Evolutionary conservation across 768 basidiomycete genomes (phyloP).

Genomic region (Tricholoma terreum): DNA sequence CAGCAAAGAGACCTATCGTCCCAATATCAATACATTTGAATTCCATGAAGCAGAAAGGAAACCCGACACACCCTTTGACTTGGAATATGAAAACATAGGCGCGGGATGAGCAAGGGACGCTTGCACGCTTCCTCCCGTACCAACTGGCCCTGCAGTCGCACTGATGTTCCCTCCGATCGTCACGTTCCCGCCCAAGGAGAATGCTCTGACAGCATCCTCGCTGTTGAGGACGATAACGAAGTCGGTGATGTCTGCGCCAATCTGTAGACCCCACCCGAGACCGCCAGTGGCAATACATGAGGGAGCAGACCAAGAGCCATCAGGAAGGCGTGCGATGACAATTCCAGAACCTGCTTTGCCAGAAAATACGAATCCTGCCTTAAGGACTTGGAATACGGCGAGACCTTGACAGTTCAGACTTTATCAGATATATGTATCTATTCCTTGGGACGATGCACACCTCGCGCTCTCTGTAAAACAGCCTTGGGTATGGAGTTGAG

Average conservation of each 20-base stretch:
- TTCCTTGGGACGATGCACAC: conserved; percentile 35
- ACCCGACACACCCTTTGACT: conserved; percentile 74
- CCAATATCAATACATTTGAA: conserved; percentile 1
- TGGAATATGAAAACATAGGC: conserved; percentile 96
- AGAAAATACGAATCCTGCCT: conserved; percentile 93
- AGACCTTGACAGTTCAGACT: conserved; percentile 53
- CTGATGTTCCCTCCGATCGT: conserved; percentile 90
- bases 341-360: conserved; percentile 93
- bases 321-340: conserved; percentile 88
- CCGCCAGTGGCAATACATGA: conserved; percentile 97
- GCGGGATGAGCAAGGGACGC: conserved; percentile 88
- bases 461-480: conserved; percentile 85
- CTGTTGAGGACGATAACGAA: conserved; percentile 97
- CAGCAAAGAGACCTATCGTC: conserved; percentile 82
- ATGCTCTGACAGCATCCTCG: conserved; percentile 93
- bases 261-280: conserved; percentile 92
- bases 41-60: background rate
- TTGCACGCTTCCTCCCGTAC: conserved; percentile 89
- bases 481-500: conserved; percentile 93
- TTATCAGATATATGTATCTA: background rate
- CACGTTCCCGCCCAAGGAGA: conserved; percentile 93
- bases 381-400: conserved; percentile 91
- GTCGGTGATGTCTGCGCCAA: conserved; percentile 92
- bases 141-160: conserved; percentile 88
- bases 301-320: conserved; percentile 96